Evolutionary conservation across 1,284 basidiomycete species (phyloP), one percentile per base, ranked within the genome.

Genomic region (Sanghuangporus baumii): DNA sequence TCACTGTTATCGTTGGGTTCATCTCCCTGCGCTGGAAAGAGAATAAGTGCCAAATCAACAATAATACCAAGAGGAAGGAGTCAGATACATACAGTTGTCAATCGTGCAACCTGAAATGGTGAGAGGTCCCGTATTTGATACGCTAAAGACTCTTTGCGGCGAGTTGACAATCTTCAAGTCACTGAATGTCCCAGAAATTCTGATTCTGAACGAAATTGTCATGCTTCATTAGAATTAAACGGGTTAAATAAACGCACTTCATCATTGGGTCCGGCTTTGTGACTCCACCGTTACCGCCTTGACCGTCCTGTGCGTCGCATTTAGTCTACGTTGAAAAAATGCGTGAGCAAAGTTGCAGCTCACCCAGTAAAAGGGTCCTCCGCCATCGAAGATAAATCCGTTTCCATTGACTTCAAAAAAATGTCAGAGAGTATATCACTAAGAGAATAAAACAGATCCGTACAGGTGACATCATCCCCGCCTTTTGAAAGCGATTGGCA

Each of bases 151-250:
- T 50, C 70, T 70, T 9, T 69, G 71, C 1, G 76, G 76, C 3
- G 76, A 76, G 69, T 78, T 77, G 47, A 74, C 67, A n/a, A 78
- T 73, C 60, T 73, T 73, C 43, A 75, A 68, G 51, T 76, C 73
- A 69, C 70, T 69, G 67, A 76, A 83, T 11, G 75, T 76, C 0
- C 82, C 82, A 47, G 81, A 83, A 1, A 81, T 82, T 67, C 78
- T 78, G 65, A 84, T 83, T 70, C 81, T 83, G 37, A 26, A 43
- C 5, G 14, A 16, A 48, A 20, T 12, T 48, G 47, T 3, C 11
- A 26, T 16, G 9, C 12, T 50, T 50, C 51, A 6, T 52, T 41
- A 41, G 40, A n/a, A 41, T 41, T 11, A 3, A n/a, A n/a, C 11
- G 40, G 16, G 9, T 11, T n/a, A n/a, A 18, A n/a, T 37, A 26